phyloP scores from a whole-genome alignment of 2,329 filamentous ascomycete genomes.

The Calonectria leucothoes region DNA sequence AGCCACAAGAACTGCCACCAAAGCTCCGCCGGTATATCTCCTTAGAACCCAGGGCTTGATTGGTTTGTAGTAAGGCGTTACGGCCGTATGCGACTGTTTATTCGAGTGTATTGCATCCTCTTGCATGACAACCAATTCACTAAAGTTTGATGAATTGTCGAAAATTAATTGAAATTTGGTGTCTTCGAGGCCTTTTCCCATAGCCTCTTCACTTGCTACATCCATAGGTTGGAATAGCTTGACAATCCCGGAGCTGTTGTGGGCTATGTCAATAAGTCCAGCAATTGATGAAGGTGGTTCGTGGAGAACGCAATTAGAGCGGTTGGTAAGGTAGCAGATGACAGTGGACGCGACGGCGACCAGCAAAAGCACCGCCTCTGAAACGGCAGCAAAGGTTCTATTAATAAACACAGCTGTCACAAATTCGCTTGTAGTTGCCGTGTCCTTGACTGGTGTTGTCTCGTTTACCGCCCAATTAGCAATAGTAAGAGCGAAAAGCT shows the following conservation, averaged over 20 bases:
- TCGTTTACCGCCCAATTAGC: no score
- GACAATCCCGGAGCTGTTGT: background rate
- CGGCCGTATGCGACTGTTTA: background rate
- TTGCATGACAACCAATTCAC: background rate
- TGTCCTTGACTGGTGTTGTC: no score
- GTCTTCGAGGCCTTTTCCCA: background rate
- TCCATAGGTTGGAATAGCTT: background rate
- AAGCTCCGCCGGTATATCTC: background rate
- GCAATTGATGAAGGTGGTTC: background rate
- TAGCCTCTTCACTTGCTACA: background rate
- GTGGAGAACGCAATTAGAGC: no score
- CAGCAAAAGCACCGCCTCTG: no score
- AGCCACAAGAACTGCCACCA: background rate
- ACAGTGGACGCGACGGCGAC: background rate
- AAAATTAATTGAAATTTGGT: background rate
- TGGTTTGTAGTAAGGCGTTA: background rate
- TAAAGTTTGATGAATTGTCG: background rate
- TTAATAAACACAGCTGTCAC: no score
- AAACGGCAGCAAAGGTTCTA: no score
- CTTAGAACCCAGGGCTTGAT: constrained; percentile 9
- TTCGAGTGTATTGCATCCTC: no score
- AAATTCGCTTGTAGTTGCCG: no score
- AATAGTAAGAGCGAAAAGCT: no score
- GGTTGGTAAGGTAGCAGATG: no score
- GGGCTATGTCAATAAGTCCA: background rate